Evolutionary conservation across 108 stramenopile genomes (phyloP).

Genomic region (Discostella pseudostelligera): DNA sequence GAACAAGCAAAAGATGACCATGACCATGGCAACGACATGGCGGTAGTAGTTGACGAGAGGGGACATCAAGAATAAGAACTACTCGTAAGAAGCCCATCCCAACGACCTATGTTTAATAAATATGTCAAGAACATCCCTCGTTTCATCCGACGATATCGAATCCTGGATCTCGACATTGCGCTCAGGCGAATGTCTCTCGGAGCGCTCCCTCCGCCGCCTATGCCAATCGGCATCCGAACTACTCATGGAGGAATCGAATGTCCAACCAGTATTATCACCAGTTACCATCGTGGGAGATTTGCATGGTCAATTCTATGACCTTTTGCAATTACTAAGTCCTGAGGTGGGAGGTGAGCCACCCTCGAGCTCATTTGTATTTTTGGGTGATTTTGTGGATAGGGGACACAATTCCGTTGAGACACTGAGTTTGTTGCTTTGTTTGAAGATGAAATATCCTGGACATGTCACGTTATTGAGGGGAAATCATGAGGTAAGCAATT

Average conservation of each 20-base stretch:
- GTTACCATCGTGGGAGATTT: conserved; percentile 94
- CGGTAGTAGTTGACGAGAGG: no score
- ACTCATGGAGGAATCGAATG: conserved; percentile 84
- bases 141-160: conserved; percentile 67
- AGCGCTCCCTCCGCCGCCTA: conserved; percentile 56
- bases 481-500: conserved; percentile 75
- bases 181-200: conserved; percentile 74
- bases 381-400: conserved; percentile 95
- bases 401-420: conserved; percentile 95
- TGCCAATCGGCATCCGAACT: conserved; percentile 52
- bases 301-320: conserved; percentile 96
- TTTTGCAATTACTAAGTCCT: conserved; percentile 78
- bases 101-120: no score
- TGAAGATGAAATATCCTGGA: conserved; percentile 88
- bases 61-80: no score
- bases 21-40: no score
- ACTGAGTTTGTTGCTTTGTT: conserved; percentile 81
- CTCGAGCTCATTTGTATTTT: conserved; percentile 87
- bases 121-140: conserved; percentile 26
- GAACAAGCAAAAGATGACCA: no score
- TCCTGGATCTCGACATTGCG: conserved; percentile 75
- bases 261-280: conserved; percentile 76
- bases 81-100: no score
- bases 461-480: conserved; percentile 89
- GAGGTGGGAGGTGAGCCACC: conserved; percentile 81